Percentiles rank a stretch among this genome's conserved stretches.
phyloP scores from a whole-genome alignment of 331 rosid species.

The Malus hybrid region DNA sequence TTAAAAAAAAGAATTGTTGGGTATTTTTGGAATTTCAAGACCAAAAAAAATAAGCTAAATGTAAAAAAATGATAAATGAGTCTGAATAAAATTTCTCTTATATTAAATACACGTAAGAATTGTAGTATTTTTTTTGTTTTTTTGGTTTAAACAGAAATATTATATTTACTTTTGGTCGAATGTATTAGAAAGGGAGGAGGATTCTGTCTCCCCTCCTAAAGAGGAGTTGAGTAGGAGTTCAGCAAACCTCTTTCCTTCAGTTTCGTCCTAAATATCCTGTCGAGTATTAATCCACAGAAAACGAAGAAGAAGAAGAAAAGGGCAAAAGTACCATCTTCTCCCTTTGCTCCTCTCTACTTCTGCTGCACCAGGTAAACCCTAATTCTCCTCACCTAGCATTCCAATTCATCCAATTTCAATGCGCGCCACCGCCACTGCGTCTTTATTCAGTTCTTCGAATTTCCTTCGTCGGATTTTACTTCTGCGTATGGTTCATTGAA shows the following conservation, averaged over 20 bases:
- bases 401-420: not conserved
- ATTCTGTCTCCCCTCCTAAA: no score
- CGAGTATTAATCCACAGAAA: not conserved
- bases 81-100: no score
- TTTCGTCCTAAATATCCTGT: not conserved
- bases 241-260: not conserved
- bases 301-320: not conserved
- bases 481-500: no score
- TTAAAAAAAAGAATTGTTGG: no score
- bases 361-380: conserved; percentile 19
- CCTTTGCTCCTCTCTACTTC: not conserved
- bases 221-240: not conserved
- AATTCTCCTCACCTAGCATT: not conserved
- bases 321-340: not conserved
- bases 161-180: no score
- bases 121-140: fast-evolving
- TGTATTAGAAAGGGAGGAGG: no score
- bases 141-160: no score
- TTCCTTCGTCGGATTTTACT: not conserved
- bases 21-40: no score
- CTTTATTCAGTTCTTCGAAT: not conserved
- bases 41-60: no score
- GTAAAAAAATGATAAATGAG: no score
- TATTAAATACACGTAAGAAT: no score
- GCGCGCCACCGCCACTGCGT: not conserved